Evolutionary conservation across 2,329 filamentous ascomycete species (phyloP), one percentile per base, ranked within the genome.

Genomic region (Paradendryphiella salina): DNA sequence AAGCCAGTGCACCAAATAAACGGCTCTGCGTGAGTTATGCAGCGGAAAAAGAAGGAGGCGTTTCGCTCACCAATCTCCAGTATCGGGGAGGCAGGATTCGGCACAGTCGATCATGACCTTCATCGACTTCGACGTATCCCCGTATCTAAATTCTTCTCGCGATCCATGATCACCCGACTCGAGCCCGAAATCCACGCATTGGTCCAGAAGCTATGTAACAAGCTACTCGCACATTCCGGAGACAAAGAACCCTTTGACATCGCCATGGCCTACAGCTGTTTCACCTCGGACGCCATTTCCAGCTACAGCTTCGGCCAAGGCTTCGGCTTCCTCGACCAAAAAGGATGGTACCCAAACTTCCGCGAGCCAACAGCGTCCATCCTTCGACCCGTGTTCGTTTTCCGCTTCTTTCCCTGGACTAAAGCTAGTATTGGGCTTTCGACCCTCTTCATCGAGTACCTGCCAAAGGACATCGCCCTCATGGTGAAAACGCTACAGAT

Each of bases 91-190:
- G 45, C 63, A 48, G 61, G 63, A 3, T 65, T 67, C 28, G 60
- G 57, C 15, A 61, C 62, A 8, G 54, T 57, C 10, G 57, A 63
- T 15, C 59, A 73, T 49, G 65, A 68, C 4, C 50, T 72, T 4
- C 73, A 75, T 52, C 65, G 66, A 4, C 4, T 63, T 8, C 61
- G 73, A 11, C 62, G 71, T 29, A 49, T 54, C 2, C 66, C 72
- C 0, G 33, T 75, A 2, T 66, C 65, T 36, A 69, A 67, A 5
- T 75, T 73, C 62, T 74, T 75, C 54, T 72, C 70, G 0, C 59
- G 57, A n/a, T 42, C 56, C 9, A 65, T 63, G 60, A 66, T 67
- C 10, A 40, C 51, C 8, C 54, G 56, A 10, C 52, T 67, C 13
- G 63, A 67, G 32, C 64, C 64, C 2, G 60, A 63, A 11, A 50